phyloP scores from a whole-genome alignment of 2,329 filamentous ascomycete species.

The Pseudogymnoascus sp. region DNA sequence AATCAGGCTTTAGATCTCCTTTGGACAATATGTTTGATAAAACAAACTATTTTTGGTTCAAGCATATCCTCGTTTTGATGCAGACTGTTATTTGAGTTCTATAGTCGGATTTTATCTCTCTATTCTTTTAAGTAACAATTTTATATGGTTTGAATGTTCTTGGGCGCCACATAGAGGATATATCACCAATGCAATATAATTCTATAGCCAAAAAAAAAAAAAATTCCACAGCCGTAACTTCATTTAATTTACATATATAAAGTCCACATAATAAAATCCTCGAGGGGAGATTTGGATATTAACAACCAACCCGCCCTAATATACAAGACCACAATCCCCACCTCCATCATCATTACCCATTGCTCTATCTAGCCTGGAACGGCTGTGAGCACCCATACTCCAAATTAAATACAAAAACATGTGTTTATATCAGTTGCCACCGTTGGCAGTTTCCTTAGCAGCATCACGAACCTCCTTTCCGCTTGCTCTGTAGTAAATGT shows the following conservation, averaged over 20 bases:
- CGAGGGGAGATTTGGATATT: conserved; percentile 6
- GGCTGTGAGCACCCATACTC: neutral
- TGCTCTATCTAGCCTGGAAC: neutral
- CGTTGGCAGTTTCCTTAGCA: neutral
- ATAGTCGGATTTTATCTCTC: too few species aligned
- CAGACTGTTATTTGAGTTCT: neutral
- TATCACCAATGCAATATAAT: too few species aligned
- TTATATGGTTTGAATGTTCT: neutral
- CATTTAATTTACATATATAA: conserved; percentile 3
- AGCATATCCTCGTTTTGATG: neutral
- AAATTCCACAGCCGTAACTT: neutral
- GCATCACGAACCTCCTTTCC: conserved; percentile 25
- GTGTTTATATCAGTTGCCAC: neutral
- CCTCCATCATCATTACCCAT: neutral
- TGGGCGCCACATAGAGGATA: neutral
- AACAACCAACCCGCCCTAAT: neutral
- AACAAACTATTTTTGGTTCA: neutral
- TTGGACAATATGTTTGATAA: neutral
- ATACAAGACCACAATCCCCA: neutral
- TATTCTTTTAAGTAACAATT: neutral
- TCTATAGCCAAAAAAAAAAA: neutral
- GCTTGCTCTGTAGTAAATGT: conserved; percentile 67
- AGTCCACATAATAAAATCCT: neutral
- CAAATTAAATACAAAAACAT: neutral
- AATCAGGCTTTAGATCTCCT: neutral